Evolutionary conservation across 768 basidiomycete genomes (phyloP).

Genomic region (Trichaptum fuscoviolaceum): DNA sequence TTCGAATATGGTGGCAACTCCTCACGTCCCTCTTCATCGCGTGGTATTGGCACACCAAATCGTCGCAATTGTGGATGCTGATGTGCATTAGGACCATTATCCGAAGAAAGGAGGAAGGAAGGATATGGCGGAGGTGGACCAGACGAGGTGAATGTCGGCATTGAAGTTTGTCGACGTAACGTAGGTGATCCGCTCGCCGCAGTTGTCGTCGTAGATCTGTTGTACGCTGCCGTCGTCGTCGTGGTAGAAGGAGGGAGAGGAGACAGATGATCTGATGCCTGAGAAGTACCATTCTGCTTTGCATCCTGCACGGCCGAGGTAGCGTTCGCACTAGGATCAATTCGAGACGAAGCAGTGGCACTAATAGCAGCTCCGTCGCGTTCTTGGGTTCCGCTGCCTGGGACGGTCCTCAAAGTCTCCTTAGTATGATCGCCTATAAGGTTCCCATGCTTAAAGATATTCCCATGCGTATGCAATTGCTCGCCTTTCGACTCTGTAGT

Average conservation of each 20-base stretch:
- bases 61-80: constrained; percentile 3
- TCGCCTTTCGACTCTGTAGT: neutral
- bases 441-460: neutral
- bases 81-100: constrained; percentile 22
- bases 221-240: neutral
- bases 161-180: constrained; percentile 57
- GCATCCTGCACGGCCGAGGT: neutral
- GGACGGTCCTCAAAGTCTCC: neutral
- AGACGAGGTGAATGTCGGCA: constrained; percentile 60
- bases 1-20: constrained; percentile 78
- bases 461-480: neutral
- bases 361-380: neutral
- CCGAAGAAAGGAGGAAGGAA: constrained; percentile 28
- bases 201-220: constrained; percentile 6
- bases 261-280: neutral
- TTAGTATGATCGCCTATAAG: neutral
- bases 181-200: constrained; percentile 13
- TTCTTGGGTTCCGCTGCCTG: neutral
- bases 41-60: constrained; percentile 25
- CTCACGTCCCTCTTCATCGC: constrained; percentile 85
- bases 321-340: neutral
- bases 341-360: neutral
- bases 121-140: constrained; percentile 69
- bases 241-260: neutral
- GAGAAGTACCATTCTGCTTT: neutral